phyloP scores from a whole-genome alignment of 1,139 yeast species.

The Tardiomyces blankii region DNA sequence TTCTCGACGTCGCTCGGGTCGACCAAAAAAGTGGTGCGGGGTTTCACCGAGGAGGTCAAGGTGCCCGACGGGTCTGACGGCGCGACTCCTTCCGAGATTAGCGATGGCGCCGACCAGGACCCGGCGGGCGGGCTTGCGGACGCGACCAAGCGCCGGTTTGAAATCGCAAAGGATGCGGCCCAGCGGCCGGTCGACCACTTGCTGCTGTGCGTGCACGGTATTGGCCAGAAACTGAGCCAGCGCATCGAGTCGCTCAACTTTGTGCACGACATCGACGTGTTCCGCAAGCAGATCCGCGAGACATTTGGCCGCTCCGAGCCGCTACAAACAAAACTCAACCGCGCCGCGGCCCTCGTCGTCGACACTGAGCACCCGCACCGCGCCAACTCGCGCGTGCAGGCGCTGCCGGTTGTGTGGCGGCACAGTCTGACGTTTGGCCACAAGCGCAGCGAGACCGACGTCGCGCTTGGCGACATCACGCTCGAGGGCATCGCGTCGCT shows the following conservation, averaged over 20 bases:
- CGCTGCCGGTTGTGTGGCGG: slow-evolving; percentile 34
- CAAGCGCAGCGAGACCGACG: slow-evolving; percentile 19
- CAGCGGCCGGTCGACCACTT: slow-evolving; percentile 34
- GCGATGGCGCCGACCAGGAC: background rate
- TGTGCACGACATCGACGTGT: slow-evolving; percentile 69
- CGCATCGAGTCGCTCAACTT: slow-evolving; percentile 76
- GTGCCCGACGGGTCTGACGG: background rate
- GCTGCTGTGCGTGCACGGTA: slow-evolving; percentile 82
- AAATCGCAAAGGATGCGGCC: background rate
- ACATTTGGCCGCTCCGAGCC: slow-evolving; percentile 9
- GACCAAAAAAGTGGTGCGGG: background rate
- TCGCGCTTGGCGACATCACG: slow-evolving; percentile 61
- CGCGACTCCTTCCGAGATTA: no score
- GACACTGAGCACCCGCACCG: slow-evolving; percentile 17
- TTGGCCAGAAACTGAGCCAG: slow-evolving; percentile 80
- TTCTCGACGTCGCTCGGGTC: background rate
- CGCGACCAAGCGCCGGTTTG: background rate
- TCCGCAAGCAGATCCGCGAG: slow-evolving; percentile 35
- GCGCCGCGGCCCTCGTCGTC: slow-evolving; percentile 7
- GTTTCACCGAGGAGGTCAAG: background rate
- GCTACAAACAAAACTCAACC: background rate
- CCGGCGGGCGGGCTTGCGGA: background rate
- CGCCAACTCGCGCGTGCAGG: slow-evolving; percentile 18
- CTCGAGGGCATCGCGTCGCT: slow-evolving; percentile 70
- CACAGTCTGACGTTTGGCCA: slow-evolving; percentile 23